These are phyloP conservation scores for Sporisorium graminicola DNA, from an alignment of 1,284 basidiomycete species.

Conservation along the genomic window DNA sequence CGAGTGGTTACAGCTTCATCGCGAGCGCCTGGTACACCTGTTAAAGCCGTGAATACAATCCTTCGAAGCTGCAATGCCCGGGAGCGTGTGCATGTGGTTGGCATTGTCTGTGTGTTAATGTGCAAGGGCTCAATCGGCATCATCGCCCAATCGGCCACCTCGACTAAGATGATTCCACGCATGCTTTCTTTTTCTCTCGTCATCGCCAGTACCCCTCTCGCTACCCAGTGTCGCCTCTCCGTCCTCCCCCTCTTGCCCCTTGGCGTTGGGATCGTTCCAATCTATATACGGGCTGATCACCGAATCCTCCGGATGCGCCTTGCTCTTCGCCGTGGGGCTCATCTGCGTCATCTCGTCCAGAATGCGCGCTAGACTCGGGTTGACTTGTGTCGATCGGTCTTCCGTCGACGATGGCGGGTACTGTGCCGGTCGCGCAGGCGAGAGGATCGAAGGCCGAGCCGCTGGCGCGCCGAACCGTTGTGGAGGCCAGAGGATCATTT, in stretches of 20 bases:
- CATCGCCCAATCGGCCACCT: conserved; percentile 48
- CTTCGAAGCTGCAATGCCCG: neutral
- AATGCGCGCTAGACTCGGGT: conserved; percentile 40
- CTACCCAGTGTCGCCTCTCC: conserved; percentile 1
- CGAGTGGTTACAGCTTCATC: conserved; percentile 24
- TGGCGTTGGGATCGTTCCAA: conserved; percentile 16
- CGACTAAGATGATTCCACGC: conserved; percentile 46
- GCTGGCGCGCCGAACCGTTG: conserved; percentile 50
- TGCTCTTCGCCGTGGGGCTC: conserved; percentile 11
- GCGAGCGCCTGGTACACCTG: conserved; percentile 21
- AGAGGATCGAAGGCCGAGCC: conserved; percentile 21
- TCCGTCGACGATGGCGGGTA: conserved; percentile 22
- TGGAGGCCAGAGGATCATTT: conserved; percentile 71
- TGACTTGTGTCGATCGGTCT: conserved; percentile 39
- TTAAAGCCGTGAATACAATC: neutral
- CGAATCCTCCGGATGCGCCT: conserved; percentile 47
- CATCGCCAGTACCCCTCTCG: neutral
- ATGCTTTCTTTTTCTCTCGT: conserved; percentile 10
- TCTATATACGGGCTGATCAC: conserved; percentile 47
- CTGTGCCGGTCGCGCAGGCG: neutral
- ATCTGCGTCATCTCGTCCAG: conserved; percentile 37
- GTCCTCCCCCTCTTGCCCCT: neutral
- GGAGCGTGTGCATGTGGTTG: neutral
- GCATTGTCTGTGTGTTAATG: neutral
- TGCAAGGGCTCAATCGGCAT: conserved; percentile 28